Conservation (phyloP, 331 rosid genomes). For the Acacia concinna region DNA sequence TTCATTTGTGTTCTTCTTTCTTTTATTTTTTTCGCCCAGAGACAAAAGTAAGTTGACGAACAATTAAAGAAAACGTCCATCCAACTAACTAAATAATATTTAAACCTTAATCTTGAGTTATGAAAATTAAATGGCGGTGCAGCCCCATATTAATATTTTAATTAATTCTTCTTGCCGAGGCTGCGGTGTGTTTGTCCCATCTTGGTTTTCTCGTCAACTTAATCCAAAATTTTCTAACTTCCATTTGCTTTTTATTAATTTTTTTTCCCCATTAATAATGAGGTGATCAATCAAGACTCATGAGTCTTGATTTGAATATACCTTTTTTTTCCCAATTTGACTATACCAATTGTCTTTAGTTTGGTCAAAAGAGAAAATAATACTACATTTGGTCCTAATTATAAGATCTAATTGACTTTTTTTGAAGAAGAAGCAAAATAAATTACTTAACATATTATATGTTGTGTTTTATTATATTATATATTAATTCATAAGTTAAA, state of each 20-base stretch:
- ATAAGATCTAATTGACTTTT: too few species aligned
- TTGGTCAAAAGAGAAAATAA: not conserved
- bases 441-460: too few species aligned
- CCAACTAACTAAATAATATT: not conserved
- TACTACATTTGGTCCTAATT: too few species aligned
- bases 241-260: not conserved
- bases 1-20: not conserved
- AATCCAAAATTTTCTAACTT: constrained; percentile 5
- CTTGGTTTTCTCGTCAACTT: constrained; percentile 26
- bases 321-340: too few species aligned
- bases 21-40: not conserved
- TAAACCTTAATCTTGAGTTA: not conserved
- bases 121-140: constrained; percentile 9
- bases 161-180: not conserved
- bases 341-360: not conserved
- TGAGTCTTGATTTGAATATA: not conserved
- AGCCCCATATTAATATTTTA: constrained; percentile 16
- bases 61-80: not conserved
- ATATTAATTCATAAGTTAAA: too few species aligned
- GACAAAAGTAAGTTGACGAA: not conserved
- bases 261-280: not conserved
- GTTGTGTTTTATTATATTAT: too few species aligned
- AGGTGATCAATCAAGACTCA: not conserved
- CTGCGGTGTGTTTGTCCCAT: constrained; percentile 3
- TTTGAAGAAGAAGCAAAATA: too few species aligned